A percentile compares a stretch with the other conserved stretches of the same genome.
Evolutionary conservation across 148 eudicot species (phyloP).

Genomic region (Rheum nobile): DNA sequence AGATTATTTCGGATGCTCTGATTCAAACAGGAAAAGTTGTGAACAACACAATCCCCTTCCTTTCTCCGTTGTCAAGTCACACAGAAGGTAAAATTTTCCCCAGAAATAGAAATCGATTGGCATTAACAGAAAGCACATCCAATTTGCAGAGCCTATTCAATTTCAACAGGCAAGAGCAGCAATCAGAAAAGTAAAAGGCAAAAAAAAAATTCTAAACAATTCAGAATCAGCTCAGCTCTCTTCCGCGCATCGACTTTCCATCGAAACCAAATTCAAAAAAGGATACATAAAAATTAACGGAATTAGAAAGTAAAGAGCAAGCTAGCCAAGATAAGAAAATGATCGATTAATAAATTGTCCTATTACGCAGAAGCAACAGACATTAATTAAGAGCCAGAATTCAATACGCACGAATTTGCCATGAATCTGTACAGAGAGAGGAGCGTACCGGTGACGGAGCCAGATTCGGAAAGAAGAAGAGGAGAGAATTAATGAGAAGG

Average conservation of each 20-base stretch:
- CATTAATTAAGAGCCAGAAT: neutral
- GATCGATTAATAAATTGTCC: neutral
- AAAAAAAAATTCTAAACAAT: neutral
- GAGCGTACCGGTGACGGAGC: neutral
- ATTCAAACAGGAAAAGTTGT: neutral
- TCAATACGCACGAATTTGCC: neutral
- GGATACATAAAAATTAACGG: neutral
- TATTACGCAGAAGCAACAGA: neutral
- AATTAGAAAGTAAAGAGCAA: neutral
- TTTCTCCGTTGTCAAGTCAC: neutral
- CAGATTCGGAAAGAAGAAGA: neutral
- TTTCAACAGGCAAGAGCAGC: neutral
- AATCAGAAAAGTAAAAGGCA: neutral
- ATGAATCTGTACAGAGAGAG: neutral
- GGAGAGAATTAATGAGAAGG: neutral
- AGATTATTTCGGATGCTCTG: neutral
- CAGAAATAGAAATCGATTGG: neutral
- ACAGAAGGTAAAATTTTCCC: neutral
- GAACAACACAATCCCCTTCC: neutral
- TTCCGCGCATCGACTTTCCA: neutral
- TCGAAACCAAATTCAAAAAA: neutral
- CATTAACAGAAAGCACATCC: neutral
- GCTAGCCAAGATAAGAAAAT: neutral
- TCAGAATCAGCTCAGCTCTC: neutral
- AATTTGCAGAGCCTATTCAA: neutral